phyloP scores from a whole-genome alignment of 306 rosid species.

The Begonia fuchsioides region DNA sequence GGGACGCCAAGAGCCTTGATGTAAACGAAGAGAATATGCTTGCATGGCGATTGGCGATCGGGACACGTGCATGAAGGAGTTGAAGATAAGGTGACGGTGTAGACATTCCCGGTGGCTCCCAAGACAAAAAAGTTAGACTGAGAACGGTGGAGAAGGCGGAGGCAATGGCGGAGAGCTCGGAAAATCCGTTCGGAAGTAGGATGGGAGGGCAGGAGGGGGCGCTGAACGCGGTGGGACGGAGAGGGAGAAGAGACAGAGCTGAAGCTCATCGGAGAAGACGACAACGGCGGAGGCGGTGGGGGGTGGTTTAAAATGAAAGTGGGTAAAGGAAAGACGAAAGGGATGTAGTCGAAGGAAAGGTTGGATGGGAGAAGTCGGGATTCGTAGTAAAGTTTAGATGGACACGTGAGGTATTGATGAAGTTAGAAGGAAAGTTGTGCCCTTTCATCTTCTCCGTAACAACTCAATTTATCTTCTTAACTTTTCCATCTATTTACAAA shows the following conservation, averaged over 20 bases:
- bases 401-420: too few relatives aligned
- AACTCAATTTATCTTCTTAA: too few relatives aligned
- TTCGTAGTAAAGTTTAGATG: too few relatives aligned
- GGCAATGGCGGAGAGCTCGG: constrained; percentile 64
- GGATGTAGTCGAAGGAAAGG: too few relatives aligned
- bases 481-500: too few relatives aligned
- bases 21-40: constrained; percentile 61
- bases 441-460: too few relatives aligned
- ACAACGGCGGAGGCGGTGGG: too few relatives aligned
- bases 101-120: constrained; percentile 81
- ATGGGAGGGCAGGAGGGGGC: constrained; percentile 29
- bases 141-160: constrained; percentile 65
- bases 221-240: constrained; percentile 12
- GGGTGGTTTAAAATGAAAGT: too few relatives aligned
- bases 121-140: constrained; percentile 49
- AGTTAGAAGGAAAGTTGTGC: too few relatives aligned
- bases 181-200: constrained; percentile 46
- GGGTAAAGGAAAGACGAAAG: too few relatives aligned
- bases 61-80: constrained; percentile 78
- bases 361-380: too few relatives aligned
- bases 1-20: constrained; percentile 52
- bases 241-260: constrained; percentile 37
- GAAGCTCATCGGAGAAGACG: too few relatives aligned
- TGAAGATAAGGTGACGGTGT: constrained; percentile 34
- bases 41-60: constrained; percentile 66